Evolutionary conservation across 441 rosid species (phyloP).

Genomic region (Geranium incanum): DNA sequence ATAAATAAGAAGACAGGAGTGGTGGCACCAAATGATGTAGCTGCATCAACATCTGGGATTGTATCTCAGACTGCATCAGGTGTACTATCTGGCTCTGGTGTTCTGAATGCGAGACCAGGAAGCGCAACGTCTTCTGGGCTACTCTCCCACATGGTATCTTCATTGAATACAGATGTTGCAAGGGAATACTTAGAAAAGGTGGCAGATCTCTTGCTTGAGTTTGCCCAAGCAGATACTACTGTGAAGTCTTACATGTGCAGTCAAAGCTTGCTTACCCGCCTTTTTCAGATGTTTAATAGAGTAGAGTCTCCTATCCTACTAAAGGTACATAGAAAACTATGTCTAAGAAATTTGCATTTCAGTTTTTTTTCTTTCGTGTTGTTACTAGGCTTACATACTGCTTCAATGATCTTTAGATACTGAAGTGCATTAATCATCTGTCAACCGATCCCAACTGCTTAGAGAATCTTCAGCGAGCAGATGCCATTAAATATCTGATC

Average conservation of each 20-base stretch:
- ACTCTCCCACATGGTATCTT: conserved; percentile 71
- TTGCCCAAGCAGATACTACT: conserved; percentile 85
- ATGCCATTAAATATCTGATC: conserved; percentile 87
- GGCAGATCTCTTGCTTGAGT: conserved; percentile 88
- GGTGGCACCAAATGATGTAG: conserved; percentile 46
- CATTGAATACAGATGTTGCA: conserved; percentile 72
- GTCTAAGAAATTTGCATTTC: conserved; percentile 9
- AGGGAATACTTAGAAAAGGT: conserved; percentile 86
- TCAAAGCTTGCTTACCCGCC: conserved; percentile 86
- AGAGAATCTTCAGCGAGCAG: conserved; percentile 96
- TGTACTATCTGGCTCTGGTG: conserved; percentile 87
- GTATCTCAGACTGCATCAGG: conserved; percentile 91
- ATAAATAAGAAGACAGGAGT: conserved; percentile 51
- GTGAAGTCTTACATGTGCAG: conserved; percentile 91
- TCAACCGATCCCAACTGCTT: conserved; percentile 94
- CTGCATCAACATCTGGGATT: conserved; percentile 65
- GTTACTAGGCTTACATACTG: conserved; percentile 1
- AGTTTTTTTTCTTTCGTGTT: conserved; percentile 2
- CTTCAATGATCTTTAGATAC: conserved; percentile 39
- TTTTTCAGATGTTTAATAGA: conserved; percentile 90
- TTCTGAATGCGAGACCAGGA: conserved; percentile 83
- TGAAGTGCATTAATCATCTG: conserved; percentile 72
- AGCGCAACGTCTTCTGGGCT: conserved; percentile 87
- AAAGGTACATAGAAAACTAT: conserved; percentile 44
- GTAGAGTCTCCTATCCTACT: conserved; percentile 77